Conservation (phyloP, 2,329 filamentous ascomycete genomes). For the Cercospora sesami region DNA sequence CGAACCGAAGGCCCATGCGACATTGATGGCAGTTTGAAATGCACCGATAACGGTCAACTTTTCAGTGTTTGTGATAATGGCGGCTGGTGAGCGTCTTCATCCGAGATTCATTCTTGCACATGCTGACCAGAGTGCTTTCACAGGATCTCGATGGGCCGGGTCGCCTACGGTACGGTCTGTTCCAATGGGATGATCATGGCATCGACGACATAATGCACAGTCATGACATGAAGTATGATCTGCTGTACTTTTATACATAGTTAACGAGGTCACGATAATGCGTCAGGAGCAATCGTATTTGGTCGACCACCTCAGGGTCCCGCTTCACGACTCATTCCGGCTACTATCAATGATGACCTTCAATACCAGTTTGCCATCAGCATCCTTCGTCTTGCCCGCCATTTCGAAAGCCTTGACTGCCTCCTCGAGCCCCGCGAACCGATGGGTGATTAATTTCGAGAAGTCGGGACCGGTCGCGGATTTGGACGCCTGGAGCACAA, state of each 20-base stretch:
- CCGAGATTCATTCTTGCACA: background rate
- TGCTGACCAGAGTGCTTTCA: background rate
- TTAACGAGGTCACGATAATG: background rate
- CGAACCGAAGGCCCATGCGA: conserved; percentile 35
- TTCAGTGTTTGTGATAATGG: conserved; percentile 38
- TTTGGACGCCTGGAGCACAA: conserved; percentile 48
- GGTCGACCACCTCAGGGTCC: background rate
- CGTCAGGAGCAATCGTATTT: background rate
- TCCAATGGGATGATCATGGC: conserved; percentile 20
- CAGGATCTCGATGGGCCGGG: conserved; percentile 35
- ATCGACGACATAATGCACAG: background rate
- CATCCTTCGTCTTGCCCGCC: conserved; percentile 67
- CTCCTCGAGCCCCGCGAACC: conserved; percentile 64
- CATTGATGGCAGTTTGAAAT: conserved; percentile 32
- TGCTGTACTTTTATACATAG: background rate
- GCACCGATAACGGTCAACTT: conserved; percentile 30
- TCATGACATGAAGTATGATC: background rate
- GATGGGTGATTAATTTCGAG: conserved; percentile 71
- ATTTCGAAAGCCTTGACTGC: conserved; percentile 68
- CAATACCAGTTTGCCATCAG: conserved; percentile 66
- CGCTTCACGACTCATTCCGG: conserved; percentile 6
- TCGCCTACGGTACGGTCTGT: conserved; percentile 36
- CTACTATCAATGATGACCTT: conserved; percentile 63
- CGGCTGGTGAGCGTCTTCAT: conserved; percentile 28
- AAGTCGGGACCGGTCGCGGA: conserved; percentile 59